Base-by-base conservation (phyloP, 2,329 filamentous ascomycete genomes). In the Penicillium vulpinum region DNA sequence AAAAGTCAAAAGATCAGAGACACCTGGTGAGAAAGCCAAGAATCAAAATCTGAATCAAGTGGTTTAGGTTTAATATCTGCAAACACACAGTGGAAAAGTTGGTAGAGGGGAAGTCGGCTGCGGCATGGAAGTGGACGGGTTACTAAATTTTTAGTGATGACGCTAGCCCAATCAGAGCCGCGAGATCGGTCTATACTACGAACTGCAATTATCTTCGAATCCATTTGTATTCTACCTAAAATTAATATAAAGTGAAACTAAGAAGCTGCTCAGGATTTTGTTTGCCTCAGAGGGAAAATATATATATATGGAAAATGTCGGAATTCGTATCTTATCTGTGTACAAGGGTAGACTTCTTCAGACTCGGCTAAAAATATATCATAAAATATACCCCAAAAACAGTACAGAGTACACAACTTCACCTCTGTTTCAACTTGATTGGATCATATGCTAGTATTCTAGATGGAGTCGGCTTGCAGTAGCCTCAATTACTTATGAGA, bases 141-240 rank as follows among this genome's bases (percentile, higher is more conserved):
- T 62, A 67, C 70, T 71, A 70, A 73, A 75, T 69, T 73, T 74
- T 74, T 75, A 74, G 72, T 74, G 68, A 72, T 72, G 70, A 68
- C 72, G 70, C 71, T 74, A 74, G 71, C 71, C 73, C 73, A 71
- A 70, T 73, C 70, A 73, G 67, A 70, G 70, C 70, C 68, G 59
- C 55, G 52, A 57, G 51, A 50, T 57, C 56, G 35, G 41, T 51
- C 46, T 56, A 56, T 52, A 52, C 48, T n/a, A n/a, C 16, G 40
- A 44, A 46, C 47, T 43, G 26, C 31, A 18, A n/a, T n/a, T 13
- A 50, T 33, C 22, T 35, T 46, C 29, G 21, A 48, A 18, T 21
- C 8, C n/a, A 4, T 41, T 35, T 28, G 6, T 35, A 33, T 24
- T 40, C 5, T 24, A 29, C 15, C 3, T 31, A n/a, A 8, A 7